Base-by-base conservation (phyloP, 2,329 filamentous ascomycete genomes). In the Didymella arachidicola region DNA sequence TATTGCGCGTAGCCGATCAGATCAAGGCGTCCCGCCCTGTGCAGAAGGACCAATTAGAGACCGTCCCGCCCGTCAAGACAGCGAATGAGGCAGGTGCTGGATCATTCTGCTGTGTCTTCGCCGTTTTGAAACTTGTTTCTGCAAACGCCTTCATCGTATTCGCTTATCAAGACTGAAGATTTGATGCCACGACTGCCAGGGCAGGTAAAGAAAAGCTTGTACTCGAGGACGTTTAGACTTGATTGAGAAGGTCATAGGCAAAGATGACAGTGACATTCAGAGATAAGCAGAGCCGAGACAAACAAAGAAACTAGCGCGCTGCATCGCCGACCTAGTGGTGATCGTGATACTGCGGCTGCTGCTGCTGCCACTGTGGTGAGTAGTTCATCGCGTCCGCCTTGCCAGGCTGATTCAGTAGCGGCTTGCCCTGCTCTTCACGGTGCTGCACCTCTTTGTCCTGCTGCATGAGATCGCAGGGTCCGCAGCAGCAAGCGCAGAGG, bases 401-500 rank as follows among this genome's bases (percentile, higher is more conserved):
- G 2, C 55, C 61, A 1, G 71, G 71, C 59, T 72, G 69, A 30
- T 54, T 25, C 39, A 58, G 45, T 16, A 68, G 26, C 10, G 59
- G 54, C 50, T 45, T 57, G 22, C 56, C 56, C 56, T 67, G 46
- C 29, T 57, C 72, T 26, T 59, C 72, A 2, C 69, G 64, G 38
- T 59, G 68, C 48, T 62, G 41, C 10, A 62, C 56, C 52, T 76
- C 73, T 62, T 76, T 76, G 7, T 74, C 72, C 50, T 75, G 72
- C 61, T 76, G 73, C 16, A 65, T 64, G 18, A 74, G 48, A 64
- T 75, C 72, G 59, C 73, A 76, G 12, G 70, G 70, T n/a, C 12
- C 34, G 58, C 73, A 76, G 63, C 69, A 75, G 65, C 70, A 75
- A 4, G 73, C 71, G 47, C 72, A 75, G 26, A 74, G 57, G 55